A percentile compares a stretch with the other conserved stretches of the same genome.
Evolutionary conservation across 805 yeast genomes (phyloP).

Genomic region (Maudiozyma saulgeensis): DNA sequence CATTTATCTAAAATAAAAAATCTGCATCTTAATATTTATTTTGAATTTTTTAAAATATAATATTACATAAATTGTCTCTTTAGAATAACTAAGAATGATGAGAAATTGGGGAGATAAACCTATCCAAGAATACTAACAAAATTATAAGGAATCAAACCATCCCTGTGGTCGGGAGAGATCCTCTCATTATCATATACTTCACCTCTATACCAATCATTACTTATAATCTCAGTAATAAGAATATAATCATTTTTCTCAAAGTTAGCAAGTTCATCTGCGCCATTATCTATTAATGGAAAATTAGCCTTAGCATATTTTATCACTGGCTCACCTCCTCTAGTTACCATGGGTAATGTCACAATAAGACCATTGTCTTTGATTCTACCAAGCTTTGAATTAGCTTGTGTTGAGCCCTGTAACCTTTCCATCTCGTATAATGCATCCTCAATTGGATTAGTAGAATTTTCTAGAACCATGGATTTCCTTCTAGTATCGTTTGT

Average conservation of each 20-base stretch:
- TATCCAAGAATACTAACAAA: constrained; percentile 13
- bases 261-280: constrained; percentile 23
- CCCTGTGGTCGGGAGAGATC: constrained; percentile 11
- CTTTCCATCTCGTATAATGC: constrained; percentile 27
- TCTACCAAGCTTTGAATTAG: constrained; percentile 17
- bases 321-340: constrained; percentile 20
- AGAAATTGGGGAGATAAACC: neutral
- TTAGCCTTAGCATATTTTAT: constrained; percentile 26
- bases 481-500: constrained; percentile 11
- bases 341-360: constrained; percentile 23
- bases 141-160: constrained; percentile 22
- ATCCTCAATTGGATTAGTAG: constrained; percentile 23
- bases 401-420: constrained; percentile 15
- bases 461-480: constrained; percentile 22
- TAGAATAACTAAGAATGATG: neutral
- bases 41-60: neutral
- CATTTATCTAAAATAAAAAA: too few species aligned
- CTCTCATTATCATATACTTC: constrained; percentile 25
- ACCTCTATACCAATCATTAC: constrained; percentile 28
- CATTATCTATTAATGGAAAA: constrained; percentile 22
- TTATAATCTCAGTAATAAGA: constrained; percentile 22
- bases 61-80: neutral
- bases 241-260: constrained; percentile 26
- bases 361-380: constrained; percentile 26
- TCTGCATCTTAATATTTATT: too few species aligned